Percentiles rank a stretch among this genome's conserved stretches.
Evolutionary conservation across 805 yeast species (phyloP).

Genomic region (Kodamaea leandrae): DNA sequence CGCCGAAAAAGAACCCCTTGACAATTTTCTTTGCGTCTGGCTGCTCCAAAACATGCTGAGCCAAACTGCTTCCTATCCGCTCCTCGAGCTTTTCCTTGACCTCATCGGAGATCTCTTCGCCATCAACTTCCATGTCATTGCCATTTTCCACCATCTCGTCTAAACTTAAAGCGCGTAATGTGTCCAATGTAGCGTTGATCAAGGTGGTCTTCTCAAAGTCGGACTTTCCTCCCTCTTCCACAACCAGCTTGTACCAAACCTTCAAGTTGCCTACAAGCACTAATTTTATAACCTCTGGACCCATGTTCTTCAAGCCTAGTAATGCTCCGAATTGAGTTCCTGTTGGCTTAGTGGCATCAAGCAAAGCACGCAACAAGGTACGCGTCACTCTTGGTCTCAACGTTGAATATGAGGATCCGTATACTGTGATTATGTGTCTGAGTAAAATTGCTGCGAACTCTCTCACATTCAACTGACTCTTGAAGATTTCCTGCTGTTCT

Average conservation of each 20-base stretch:
- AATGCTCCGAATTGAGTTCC: conserved; percentile 94
- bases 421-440: conserved; percentile 71
- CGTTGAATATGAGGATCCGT: conserved; percentile 83
- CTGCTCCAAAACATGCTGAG: conserved; percentile 47
- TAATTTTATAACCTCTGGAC: conserved; percentile 83
- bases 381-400: conserved; percentile 91
- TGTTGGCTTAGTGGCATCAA: conserved; percentile 76
- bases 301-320: conserved; percentile 78
- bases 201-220: conserved; percentile 47
- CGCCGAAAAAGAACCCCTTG: conserved; percentile 75
- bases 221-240: conserved; percentile 41
- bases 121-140: conserved; percentile 35
- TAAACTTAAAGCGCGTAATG: conserved; percentile 49
- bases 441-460: conserved; percentile 85
- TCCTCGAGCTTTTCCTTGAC: conserved; percentile 43
- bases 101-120: conserved; percentile 29
- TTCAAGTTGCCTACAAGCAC: conserved; percentile 79
- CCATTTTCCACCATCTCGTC: conserved; percentile 14
- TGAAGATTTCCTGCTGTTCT: conserved; percentile 27
- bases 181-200: conserved; percentile 48
- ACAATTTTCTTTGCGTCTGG: conserved; percentile 49
- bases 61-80: conserved; percentile 61
- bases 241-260: conserved; percentile 70
- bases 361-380: conserved; percentile 84
- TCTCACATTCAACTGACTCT: conserved; percentile 59